phyloP scores from a whole-genome alignment of 1,284 basidiomycete genomes.

The Ceratobasidium sp. region DNA sequence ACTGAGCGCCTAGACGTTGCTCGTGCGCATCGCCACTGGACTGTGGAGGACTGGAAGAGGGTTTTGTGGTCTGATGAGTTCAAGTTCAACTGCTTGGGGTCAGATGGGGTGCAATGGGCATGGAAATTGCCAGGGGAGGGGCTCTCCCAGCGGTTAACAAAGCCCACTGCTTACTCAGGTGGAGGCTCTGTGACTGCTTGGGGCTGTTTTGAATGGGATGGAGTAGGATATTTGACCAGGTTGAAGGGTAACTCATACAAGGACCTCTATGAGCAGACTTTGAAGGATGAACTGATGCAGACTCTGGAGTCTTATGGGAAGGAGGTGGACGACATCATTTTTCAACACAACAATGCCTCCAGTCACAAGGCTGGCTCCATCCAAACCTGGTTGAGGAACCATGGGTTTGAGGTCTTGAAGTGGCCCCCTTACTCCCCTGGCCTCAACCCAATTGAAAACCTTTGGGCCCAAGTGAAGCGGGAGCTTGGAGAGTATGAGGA shows the following conservation, averaged over 20 bases:
- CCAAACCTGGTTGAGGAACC: slow-evolving; percentile 5
- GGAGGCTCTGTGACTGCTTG: slow-evolving; percentile 11
- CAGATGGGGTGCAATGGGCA: slow-evolving; percentile 26
- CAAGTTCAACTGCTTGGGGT: slow-evolving; percentile 26
- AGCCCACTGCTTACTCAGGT: slow-evolving; percentile 48
- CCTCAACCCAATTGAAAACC: slow-evolving; percentile 33
- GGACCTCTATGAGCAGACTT: slow-evolving; percentile 12
- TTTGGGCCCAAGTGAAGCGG: slow-evolving; percentile 14
- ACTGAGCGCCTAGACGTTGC: slow-evolving; percentile 17
- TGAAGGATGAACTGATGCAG: slow-evolving; percentile 10
- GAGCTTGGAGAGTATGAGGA: slow-evolving; percentile 4
- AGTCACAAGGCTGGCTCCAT: not conserved
- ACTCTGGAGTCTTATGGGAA: slow-evolving; percentile 10
- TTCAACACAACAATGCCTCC: slow-evolving; percentile 29
- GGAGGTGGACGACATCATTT: not conserved
- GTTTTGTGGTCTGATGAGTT: slow-evolving; percentile 36
- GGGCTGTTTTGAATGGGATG: slow-evolving; percentile 14
- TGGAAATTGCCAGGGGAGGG: not conserved
- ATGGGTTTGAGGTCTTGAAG: not conserved
- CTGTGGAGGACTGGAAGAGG: slow-evolving; percentile 14
- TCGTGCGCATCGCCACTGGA: slow-evolving; percentile 10
- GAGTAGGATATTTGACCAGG: not conserved
- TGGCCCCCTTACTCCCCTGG: slow-evolving; percentile 22
- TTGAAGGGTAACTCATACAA: not conserved
- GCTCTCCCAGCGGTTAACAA: not conserved